phyloP scores from a whole-genome alignment of 2,329 filamentous ascomycete species.

The Magnaporthales sp. region DNA sequence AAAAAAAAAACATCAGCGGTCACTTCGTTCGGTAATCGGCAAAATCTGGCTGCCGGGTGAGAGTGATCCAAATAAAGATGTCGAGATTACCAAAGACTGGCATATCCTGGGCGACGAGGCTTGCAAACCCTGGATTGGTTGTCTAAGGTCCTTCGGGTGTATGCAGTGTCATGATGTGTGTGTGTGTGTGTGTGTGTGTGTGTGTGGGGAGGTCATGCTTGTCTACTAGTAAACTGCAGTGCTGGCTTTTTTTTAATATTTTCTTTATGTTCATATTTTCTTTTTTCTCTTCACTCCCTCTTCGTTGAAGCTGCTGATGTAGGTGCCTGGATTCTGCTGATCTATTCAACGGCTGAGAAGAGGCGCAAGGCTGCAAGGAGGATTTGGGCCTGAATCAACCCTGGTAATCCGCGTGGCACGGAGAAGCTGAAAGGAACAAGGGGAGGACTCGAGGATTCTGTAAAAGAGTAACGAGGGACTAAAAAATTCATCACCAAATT shows the following conservation, averaged over 20 bases:
- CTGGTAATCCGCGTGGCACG: neutral
- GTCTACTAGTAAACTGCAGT: neutral
- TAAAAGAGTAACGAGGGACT: too few relatives aligned
- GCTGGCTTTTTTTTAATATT: neutral
- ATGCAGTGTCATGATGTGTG: too few relatives aligned
- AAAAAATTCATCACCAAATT: neutral
- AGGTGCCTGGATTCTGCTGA: neutral
- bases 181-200: too few relatives aligned
- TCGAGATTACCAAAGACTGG: neutral
- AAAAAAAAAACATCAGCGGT: neutral
- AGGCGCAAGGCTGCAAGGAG: neutral
- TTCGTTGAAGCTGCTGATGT: too few relatives aligned
- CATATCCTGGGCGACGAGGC: neutral
- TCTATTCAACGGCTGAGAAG: neutral
- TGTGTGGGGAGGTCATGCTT: neutral
- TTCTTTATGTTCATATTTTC: too few relatives aligned
- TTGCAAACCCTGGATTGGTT: neutral
- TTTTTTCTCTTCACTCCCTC: too few relatives aligned
- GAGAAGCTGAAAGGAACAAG: neutral
- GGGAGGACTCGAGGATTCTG: neutral
- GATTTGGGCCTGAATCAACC: neutral
- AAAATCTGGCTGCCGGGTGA: neutral
- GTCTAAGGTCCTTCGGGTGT: neutral
- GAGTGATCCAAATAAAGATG: constrained; percentile 1
- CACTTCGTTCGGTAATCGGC: neutral